Conservation (phyloP, 2,329 filamentous ascomycete genomes). For the Clonostachys rhizophaga region DNA sequence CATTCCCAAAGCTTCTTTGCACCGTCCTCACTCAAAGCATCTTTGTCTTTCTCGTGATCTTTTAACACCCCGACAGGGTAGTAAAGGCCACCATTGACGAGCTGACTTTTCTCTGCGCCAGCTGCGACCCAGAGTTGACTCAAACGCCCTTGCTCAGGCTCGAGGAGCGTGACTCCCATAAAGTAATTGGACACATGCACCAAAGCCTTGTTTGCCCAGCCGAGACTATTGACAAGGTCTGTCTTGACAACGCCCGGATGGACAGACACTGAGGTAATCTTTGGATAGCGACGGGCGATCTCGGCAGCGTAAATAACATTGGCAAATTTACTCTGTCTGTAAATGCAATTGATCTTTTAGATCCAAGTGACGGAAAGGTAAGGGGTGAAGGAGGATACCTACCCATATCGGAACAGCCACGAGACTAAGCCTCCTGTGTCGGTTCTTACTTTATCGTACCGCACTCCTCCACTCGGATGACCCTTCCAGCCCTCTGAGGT, state of each 20-base stretch:
- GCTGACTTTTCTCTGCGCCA: neutral
- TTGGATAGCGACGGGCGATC: conserved; percentile 13
- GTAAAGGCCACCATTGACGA: neutral
- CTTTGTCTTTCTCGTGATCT: neutral
- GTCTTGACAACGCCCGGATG: conserved; percentile 1
- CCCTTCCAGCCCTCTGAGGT: conserved; percentile 17
- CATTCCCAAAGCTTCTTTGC: neutral
- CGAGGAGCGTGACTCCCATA: neutral
- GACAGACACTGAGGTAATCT: conserved; percentile 7
- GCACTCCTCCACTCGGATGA: conserved; percentile 15
- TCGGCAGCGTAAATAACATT: conserved; percentile 19
- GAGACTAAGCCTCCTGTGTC: neutral
- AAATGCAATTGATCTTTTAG: conserved; percentile 12
- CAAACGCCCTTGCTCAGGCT: neutral
- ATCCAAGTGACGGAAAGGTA: neutral
- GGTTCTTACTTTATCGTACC: conserved; percentile 19
- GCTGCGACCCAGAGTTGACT: neutral
- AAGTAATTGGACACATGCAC: neutral
- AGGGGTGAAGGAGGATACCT: too few relatives aligned
- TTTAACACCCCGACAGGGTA: neutral
- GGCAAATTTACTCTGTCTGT: conserved; percentile 23
- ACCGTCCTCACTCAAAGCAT: neutral
- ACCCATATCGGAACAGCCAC: too few relatives aligned
- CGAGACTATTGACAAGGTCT: neutral
- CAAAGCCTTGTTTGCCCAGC: neutral